Evolutionary conservation across 441 rosid species (phyloP), one percentile per base, ranked within the genome.

Genomic region (Dalechampia spathulata): DNA sequence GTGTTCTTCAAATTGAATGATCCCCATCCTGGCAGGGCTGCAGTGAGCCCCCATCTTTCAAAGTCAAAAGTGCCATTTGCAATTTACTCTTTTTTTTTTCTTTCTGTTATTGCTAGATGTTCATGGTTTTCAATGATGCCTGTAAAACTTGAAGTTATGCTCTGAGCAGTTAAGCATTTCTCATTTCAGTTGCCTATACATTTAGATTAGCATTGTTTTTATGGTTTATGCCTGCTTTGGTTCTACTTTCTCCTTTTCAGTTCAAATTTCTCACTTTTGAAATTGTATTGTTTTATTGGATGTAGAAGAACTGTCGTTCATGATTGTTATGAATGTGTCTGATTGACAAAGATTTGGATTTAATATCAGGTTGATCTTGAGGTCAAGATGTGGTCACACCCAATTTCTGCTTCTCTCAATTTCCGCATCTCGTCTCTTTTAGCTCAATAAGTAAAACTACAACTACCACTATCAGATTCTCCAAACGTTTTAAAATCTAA

Each of bases 1-100:
- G n/a, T n/a, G n/a, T n/a, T n/a, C 26, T 57, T 42, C 40, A 44
- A 43, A 43, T 20, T 21, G 6, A 14, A 57, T 15, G 26, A 55
- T 26, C 32, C 49, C 52, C 50, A 44, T 16, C 52, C 61, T 11
- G 44, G 40, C 37, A 22, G 28, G 51, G 15, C 14, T 17, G 52
- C 42, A 34, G 21, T 44, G 61, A n/a, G 52, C 16, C 13, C 42
- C 32, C 22, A 25, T 43, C 43, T 44, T 45, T 10, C 61, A 34
- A 32, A 20, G 45, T 10, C 8, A 40, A 27, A 44, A 52, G 43
- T 21, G 21, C 32, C n/a, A n/a, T 57, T 15, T 45, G 41, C 42
- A 20, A 28, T 28, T 21, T 55, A 43, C 32, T 20, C 22, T 55
- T 27, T 27, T 19, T 16, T 26, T 14, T 7, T 25, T 5, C 4